A percentile compares a stretch with the other conserved stretches of the same genome.
phyloP scores from a whole-genome alignment of 108 stramenopile genomes.

The Nannochloropsis salina region DNA sequence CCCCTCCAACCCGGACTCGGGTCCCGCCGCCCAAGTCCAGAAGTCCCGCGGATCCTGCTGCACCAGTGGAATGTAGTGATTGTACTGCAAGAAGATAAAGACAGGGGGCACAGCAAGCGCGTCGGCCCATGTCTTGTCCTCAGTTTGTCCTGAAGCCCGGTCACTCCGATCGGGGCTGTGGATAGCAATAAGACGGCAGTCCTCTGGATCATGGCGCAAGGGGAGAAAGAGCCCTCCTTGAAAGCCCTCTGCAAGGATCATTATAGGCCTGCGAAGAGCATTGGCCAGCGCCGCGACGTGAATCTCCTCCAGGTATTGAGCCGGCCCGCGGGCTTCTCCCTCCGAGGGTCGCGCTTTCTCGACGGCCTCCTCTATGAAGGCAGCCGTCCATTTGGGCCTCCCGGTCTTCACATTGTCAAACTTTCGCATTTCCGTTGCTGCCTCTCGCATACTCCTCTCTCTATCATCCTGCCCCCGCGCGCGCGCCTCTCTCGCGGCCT shows the following conservation, averaged over 20 bases:
- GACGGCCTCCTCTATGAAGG: neutral
- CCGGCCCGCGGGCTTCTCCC: neutral
- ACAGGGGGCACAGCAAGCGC: constrained; percentile 3
- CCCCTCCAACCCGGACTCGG: neutral
- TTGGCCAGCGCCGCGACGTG: constrained; percentile 13
- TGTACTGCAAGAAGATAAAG: neutral
- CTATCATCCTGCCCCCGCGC: neutral
- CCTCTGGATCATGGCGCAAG: neutral
- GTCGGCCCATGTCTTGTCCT: too few species aligned
- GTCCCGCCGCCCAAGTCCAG: neutral
- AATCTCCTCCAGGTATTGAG: neutral
- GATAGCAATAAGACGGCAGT: neutral
- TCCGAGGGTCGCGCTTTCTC: constrained; percentile 8
- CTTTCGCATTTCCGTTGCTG: neutral
- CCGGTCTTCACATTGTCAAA: neutral
- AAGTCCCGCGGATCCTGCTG: neutral
- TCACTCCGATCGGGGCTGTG: neutral
- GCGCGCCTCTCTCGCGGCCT: neutral
- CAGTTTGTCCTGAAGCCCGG: too few species aligned
- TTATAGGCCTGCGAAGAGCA: neutral
- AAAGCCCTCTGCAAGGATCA: neutral
- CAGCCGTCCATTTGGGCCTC: neutral
- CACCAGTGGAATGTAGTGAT: constrained; percentile 10
- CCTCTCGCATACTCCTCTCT: neutral
- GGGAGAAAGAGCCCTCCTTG: neutral